Percentiles rank a stretch among this genome's conserved stretches.
phyloP scores from a whole-genome alignment of 1,139 yeast genomes.

The Geotrichum candidum region DNA sequence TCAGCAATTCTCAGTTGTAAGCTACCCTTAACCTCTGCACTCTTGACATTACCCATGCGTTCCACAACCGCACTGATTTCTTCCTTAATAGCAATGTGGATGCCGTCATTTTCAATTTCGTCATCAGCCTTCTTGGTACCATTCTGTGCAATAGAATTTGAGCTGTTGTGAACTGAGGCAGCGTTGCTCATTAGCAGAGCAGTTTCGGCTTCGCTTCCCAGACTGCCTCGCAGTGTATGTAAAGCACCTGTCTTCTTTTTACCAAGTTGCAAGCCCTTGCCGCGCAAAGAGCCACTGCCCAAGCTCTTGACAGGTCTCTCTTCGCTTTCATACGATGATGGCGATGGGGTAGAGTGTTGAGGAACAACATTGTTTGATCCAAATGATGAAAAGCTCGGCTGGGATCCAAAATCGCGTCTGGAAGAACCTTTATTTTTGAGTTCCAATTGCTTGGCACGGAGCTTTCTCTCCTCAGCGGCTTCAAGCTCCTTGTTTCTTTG shows the following conservation, averaged over 20 bases:
- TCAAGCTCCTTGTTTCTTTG: constrained; percentile 95
- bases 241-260: constrained; percentile 46
- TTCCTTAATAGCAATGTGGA: constrained; percentile 72
- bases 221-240: constrained; percentile 40
- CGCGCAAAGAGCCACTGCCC: constrained; percentile 42
- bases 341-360: constrained; percentile 4
- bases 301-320: constrained; percentile 18
- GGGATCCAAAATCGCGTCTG: constrained; percentile 15
- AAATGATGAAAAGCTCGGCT: constrained; percentile 15
- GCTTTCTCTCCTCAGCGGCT: constrained; percentile 94
- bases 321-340: constrained; percentile 8
- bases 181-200: constrained; percentile 30
- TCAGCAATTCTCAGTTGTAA: constrained; percentile 82
- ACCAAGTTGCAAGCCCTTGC: constrained; percentile 79
- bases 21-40: constrained; percentile 85
- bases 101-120: constrained; percentile 55
- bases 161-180: constrained; percentile 10
- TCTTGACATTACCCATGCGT: constrained; percentile 74
- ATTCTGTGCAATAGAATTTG: constrained; percentile 12
- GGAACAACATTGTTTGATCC: background rate
- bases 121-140: constrained; percentile 23
- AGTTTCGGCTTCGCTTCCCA: constrained; percentile 28
- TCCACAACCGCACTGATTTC: constrained; percentile 68
- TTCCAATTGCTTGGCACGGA: constrained; percentile 92
- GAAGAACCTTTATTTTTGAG: constrained; percentile 16